Conservation (phyloP, 2,329 filamentous ascomycete genomes). For the Pseudogymnoascus sp. region DNA sequence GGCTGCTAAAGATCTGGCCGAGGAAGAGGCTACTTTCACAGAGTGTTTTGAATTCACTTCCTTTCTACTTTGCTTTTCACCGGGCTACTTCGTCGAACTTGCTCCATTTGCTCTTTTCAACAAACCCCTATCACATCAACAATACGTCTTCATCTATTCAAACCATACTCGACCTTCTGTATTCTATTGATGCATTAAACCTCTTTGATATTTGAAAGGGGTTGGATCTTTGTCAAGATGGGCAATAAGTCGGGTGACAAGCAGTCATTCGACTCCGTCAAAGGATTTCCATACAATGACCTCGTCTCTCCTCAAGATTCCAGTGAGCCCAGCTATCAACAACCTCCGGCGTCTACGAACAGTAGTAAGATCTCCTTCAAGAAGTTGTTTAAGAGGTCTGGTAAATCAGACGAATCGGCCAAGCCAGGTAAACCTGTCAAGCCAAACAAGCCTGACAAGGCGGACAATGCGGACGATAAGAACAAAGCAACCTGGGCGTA, state of each 20-base stretch:
- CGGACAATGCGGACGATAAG: neutral
- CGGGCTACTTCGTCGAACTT: neutral
- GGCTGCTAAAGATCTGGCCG: too few relatives aligned
- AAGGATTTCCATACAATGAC: neutral
- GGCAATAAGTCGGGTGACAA: neutral
- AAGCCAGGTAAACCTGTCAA: neutral
- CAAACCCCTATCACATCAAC: neutral
- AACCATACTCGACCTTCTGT: neutral
- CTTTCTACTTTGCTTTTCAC: neutral
- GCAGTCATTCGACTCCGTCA: neutral
- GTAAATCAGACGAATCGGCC: neutral
- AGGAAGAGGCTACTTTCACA: neutral
- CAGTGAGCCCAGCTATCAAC: neutral
- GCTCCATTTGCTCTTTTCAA: neutral
- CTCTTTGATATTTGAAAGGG: neutral
- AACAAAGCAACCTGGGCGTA: neutral
- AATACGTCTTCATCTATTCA: neutral
- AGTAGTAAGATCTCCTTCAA: neutral
- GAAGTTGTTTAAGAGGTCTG: neutral
- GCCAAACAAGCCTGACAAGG: neutral
- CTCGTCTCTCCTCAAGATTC: neutral
- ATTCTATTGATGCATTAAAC: neutral
- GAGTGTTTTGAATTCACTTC: neutral
- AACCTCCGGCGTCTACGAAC: too few relatives aligned
- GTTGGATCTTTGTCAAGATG: neutral